phyloP scores from a whole-genome alignment of 208 protist genomes.

The Acanthamoeba culbertsoni region DNA sequence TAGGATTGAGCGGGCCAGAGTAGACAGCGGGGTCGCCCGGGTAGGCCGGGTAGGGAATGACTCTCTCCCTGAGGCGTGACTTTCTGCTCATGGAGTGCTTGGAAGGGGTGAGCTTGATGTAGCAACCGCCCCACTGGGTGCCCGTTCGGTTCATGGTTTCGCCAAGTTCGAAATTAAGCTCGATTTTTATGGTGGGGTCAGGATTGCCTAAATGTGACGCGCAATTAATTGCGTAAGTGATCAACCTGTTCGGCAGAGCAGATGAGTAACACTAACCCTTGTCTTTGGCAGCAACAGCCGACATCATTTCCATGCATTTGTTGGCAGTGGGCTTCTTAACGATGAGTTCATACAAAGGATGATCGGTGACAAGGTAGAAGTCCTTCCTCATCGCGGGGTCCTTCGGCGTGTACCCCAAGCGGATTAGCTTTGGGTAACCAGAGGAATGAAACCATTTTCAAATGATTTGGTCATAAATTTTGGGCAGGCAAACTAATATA shows the following conservation, averaged over 20 bases:
- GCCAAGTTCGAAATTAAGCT: constrained; percentile 8
- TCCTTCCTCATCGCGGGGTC: background rate
- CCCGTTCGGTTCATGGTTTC: background rate
- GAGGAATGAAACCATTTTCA: background rate
- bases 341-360: constrained; percentile 1
- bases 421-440: background rate
- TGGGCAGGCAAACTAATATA: too few species aligned
- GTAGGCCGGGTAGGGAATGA: constrained; percentile 17
- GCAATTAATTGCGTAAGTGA: background rate
- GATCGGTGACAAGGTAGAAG: constrained; percentile 5
- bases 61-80: background rate
- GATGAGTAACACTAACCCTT: background rate
- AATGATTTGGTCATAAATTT: background rate
- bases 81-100: constrained; percentile 32
- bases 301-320: constrained; percentile 35
- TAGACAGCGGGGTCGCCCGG: background rate
- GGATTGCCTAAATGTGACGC: background rate
- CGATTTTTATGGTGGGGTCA: constrained; percentile 7
- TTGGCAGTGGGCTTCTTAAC: constrained; percentile 17
- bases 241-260: background rate
- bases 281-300: background rate
- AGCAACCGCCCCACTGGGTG: constrained; percentile 16
- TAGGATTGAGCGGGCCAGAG: background rate
- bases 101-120: constrained; percentile 25
- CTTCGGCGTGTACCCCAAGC: background rate